Percentiles rank a stretch among this genome's conserved stretches.
phyloP scores from a whole-genome alignment of 805 yeast species.

The Yamadazyma scolyti region DNA sequence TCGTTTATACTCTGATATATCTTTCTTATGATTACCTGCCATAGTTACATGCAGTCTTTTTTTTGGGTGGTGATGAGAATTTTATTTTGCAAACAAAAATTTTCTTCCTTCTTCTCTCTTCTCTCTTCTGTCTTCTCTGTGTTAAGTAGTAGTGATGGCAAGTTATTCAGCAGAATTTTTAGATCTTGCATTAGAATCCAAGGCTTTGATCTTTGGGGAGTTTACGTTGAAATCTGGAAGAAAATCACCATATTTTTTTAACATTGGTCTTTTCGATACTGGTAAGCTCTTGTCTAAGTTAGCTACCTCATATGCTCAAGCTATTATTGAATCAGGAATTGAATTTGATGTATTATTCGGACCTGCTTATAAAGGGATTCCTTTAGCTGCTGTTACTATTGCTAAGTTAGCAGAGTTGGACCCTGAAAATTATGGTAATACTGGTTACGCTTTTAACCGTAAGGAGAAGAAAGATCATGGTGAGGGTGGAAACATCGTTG shows the following conservation, averaged over 20 bases:
- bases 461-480: slow-evolving; percentile 98
- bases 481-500: slow-evolving; percentile 95
- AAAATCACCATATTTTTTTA: slow-evolving; percentile 93
- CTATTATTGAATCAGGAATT: slow-evolving; percentile 76
- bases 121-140: slow-evolving; percentile 1
- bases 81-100: neutral
- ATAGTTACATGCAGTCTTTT: neutral
- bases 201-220: slow-evolving; percentile 82
- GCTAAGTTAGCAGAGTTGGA: slow-evolving; percentile 90
- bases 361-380: slow-evolving; percentile 97
- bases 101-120: slow-evolving; percentile 6
- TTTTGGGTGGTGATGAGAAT: too few relatives aligned
- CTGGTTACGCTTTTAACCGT: slow-evolving; percentile 92
- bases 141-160: slow-evolving; percentile 24
- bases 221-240: slow-evolving; percentile 93
- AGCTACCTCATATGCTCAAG: slow-evolving; percentile 85
- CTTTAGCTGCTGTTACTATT: slow-evolving; percentile 88
- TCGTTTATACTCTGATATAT: slow-evolving; percentile 14
- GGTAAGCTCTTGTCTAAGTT: slow-evolving; percentile 75
- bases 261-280: slow-evolving; percentile 83
- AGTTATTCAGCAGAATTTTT: slow-evolving; percentile 63
- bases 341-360: slow-evolving; percentile 92
- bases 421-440: slow-evolving; percentile 65
- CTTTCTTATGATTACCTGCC: slow-evolving; percentile 13
- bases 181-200: slow-evolving; percentile 74